phyloP scores from a whole-genome alignment of 1,284 basidiomycete genomes.

The Fistulinella cinereoalba region DNA sequence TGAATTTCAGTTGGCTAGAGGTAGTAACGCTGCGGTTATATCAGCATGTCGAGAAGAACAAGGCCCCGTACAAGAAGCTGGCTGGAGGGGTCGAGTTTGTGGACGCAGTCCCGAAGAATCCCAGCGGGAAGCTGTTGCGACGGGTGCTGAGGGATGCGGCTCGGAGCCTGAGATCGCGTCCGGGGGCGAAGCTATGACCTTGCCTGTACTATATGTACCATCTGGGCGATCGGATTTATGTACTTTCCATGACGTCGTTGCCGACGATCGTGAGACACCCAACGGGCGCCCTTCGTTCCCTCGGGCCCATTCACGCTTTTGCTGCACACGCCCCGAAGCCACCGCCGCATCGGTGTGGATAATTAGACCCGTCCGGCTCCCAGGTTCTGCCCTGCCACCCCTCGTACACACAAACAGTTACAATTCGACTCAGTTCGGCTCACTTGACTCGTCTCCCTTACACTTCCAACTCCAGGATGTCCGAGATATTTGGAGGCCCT shows the following conservation, averaged over 20 bases:
- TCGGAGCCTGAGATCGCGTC: slow-evolving; percentile 5
- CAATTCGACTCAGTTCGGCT: neutral
- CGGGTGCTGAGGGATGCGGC: slow-evolving; percentile 44
- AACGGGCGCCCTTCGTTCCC: no score
- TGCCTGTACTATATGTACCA: no score
- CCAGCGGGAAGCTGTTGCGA: slow-evolving; percentile 62
- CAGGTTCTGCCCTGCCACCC: neutral
- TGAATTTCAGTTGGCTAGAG: neutral
- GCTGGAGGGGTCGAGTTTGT: slow-evolving; percentile 67
- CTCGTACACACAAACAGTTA: neutral
- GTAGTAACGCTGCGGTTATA: slow-evolving; percentile 6
- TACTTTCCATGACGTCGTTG: neutral
- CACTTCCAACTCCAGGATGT: slow-evolving; percentile 9
- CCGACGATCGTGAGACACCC: slow-evolving; percentile 1
- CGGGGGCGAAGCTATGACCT: slow-evolving; percentile 26
- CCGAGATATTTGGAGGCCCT: slow-evolving; percentile 43
- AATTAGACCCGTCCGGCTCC: neutral
- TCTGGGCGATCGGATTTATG: no score
- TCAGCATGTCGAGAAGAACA: slow-evolving; percentile 68
- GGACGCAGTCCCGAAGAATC: slow-evolving; percentile 68
- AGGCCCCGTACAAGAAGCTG: slow-evolving; percentile 69
- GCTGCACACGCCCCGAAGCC: no score
- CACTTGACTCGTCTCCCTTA: neutral
- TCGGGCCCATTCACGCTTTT: no score
- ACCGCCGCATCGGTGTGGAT: no score